Conservation (phyloP, 2,329 filamentous ascomycete species). For the Calcarisporium arbuscula region DNA sequence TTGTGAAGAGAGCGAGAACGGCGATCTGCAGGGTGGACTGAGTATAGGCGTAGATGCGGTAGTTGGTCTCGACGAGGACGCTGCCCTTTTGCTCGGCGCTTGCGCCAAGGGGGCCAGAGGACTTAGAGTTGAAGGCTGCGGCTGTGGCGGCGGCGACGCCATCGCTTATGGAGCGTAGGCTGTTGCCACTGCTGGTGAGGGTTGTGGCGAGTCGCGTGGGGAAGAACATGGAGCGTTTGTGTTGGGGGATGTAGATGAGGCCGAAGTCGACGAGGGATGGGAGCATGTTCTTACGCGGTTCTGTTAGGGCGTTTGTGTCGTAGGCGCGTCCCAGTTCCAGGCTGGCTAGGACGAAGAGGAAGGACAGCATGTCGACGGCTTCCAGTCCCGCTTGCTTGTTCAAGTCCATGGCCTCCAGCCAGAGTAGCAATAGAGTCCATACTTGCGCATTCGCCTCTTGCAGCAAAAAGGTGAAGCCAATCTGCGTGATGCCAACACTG, state of each 20-base stretch:
- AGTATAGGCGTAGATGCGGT: constrained; percentile 95
- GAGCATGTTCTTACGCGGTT: constrained; percentile 82
- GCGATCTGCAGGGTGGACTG: constrained; percentile 90
- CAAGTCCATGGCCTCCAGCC: constrained; percentile 74
- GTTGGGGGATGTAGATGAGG: constrained; percentile 68
- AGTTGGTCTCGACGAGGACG: constrained; percentile 97
- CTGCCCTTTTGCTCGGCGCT: constrained; percentile 58
- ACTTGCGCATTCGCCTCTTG: constrained; percentile 96
- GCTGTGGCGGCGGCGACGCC: constrained; percentile 61
- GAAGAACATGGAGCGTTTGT: constrained; percentile 62
- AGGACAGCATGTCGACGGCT: constrained; percentile 87
- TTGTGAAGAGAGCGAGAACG: constrained; percentile 83
- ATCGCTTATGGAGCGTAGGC: constrained; percentile 63
- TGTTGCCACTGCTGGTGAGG: constrained; percentile 75
- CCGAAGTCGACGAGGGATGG: constrained; percentile 87
- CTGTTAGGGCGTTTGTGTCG: constrained; percentile 75
- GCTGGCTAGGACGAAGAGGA: constrained; percentile 91
- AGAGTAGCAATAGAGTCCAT: constrained; percentile 90
- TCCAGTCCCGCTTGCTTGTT: constrained; percentile 61
- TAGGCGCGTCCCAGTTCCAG: constrained; percentile 90
- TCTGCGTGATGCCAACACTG: constrained; percentile 77
- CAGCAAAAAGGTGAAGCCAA: constrained; percentile 88
- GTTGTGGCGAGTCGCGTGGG: constrained; percentile 92
- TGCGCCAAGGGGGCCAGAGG: constrained; percentile 30
- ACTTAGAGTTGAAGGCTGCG: constrained; percentile 28